Conservation (phyloP, 2,329 filamentous ascomycete species). For the Xylariales sp. region DNA sequence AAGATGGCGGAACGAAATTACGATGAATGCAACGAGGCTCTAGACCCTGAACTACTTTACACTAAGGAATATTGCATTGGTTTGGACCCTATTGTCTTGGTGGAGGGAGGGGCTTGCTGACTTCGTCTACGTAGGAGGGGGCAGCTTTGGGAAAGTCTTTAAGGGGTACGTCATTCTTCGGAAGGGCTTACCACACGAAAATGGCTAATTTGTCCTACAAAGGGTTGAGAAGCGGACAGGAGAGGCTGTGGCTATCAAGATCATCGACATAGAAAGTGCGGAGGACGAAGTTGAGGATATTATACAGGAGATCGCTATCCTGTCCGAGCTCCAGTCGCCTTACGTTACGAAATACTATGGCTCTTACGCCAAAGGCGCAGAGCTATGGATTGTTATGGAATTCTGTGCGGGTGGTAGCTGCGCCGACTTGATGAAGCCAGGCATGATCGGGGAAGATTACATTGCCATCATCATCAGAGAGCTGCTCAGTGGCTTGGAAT, state of each 20-base stretch:
- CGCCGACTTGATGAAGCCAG: conserved; percentile 94
- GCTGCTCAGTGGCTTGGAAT: conserved; percentile 88
- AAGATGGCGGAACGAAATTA: conserved; percentile 63
- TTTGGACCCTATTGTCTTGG: conserved; percentile 55
- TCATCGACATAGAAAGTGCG: conserved; percentile 98
- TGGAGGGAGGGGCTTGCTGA: conserved; percentile 44
- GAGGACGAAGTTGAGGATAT: conserved; percentile 99
- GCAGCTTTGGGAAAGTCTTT: conserved; percentile 98
- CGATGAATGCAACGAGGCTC: conserved; percentile 64
- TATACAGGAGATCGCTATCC: conserved; percentile 97
- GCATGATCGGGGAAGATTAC: conserved; percentile 90
- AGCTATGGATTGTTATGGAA: conserved; percentile 99
- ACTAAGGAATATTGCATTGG: conserved; percentile 92
- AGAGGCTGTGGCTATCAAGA: conserved; percentile 95
- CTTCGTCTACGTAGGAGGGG: conserved; percentile 73
- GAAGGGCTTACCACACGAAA: not conserved
- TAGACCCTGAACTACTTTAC: conserved; percentile 91
- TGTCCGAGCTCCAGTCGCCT: conserved; percentile 94
- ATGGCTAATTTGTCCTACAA: conserved; percentile 36
- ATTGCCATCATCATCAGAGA: conserved; percentile 96
- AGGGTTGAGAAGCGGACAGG: conserved; percentile 94
- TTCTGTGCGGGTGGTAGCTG: conserved; percentile 98
- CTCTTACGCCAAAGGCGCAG: conserved; percentile 93
- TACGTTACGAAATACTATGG: conserved; percentile 99
- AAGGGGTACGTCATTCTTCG: conserved; percentile 76